Evolutionary conservation across 129 eudicot species (phyloP).

Genomic region (Arctium lappa): DNA sequence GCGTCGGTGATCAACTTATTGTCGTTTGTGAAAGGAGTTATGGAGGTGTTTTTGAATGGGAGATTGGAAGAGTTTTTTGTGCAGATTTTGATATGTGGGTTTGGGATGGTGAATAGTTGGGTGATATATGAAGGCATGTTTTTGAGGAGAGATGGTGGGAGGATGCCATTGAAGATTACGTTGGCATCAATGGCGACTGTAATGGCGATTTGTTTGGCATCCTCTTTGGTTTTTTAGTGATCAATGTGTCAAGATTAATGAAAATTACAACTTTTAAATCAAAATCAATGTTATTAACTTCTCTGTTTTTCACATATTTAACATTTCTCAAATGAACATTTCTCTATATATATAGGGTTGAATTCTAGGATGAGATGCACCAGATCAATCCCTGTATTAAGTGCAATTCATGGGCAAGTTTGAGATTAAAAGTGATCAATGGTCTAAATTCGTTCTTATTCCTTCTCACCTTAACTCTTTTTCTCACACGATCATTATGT

Average conservation of each 20-base stretch:
- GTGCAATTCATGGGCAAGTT: no score
- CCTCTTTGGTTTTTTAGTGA: background rate
- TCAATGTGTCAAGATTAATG: background rate
- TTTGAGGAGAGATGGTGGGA: constrained; percentile 56
- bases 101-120: constrained; percentile 52
- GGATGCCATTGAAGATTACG: constrained; percentile 47
- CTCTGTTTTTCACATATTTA: no score
- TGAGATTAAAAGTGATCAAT: no score
- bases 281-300: no score
- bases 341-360: no score
- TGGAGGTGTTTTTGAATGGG: background rate
- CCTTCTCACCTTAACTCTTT: no score
- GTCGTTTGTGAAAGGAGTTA: constrained; percentile 28
- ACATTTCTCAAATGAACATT: no score
- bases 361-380: no score
- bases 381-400: no score
- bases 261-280: no score
- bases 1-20: constrained; percentile 33
- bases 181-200: constrained; percentile 23
- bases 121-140: constrained; percentile 60
- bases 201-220: constrained; percentile 4
- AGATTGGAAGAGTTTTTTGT: constrained; percentile 19
- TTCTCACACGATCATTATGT: no score
- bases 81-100: constrained; percentile 54
- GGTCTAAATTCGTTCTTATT: no score